Conservation (phyloP, 148 eudicot genomes). For the Rhododendron vialii region DNA sequence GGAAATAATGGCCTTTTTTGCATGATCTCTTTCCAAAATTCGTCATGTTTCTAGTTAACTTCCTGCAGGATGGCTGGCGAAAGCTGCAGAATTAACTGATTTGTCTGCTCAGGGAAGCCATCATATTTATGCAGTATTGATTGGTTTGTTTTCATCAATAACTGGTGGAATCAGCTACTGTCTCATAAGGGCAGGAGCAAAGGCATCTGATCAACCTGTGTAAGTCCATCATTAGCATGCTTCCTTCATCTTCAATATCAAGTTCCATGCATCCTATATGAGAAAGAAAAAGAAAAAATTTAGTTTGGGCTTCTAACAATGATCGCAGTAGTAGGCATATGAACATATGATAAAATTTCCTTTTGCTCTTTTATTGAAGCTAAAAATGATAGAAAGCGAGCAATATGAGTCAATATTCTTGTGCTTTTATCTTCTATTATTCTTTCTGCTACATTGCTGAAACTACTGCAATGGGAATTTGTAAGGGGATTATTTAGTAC, state of each 20-base stretch:
- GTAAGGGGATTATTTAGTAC: not conserved
- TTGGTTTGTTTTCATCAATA: slow-evolving; percentile 48
- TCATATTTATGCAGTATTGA: slow-evolving; percentile 28
- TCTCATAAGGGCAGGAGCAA: slow-evolving; percentile 54
- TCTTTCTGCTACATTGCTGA: not conserved
- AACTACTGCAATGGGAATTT: not conserved
- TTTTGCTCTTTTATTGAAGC: not conserved
- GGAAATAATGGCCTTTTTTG: not conserved
- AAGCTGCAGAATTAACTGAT: slow-evolving; percentile 28
- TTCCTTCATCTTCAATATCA: slow-evolving; percentile 7
- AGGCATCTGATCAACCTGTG: slow-evolving; percentile 64
- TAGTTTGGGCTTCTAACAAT: not conserved
- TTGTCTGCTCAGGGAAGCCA: slow-evolving; percentile 20
- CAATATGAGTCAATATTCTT: not conserved
- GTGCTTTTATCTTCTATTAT: not conserved
- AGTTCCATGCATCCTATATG: not conserved
- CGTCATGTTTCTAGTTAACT: not conserved
- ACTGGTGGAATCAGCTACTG: slow-evolving; percentile 55
- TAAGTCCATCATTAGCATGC: slow-evolving; percentile 27
- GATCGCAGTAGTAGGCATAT: not conserved
- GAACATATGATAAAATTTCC: not conserved
- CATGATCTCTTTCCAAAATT: not conserved
- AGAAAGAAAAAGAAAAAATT: not conserved
- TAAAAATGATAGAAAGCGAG: not conserved
- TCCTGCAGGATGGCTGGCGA: slow-evolving; percentile 27